Conservation (phyloP, 805 yeast genomes). For the Danielia oregonensis region DNA sequence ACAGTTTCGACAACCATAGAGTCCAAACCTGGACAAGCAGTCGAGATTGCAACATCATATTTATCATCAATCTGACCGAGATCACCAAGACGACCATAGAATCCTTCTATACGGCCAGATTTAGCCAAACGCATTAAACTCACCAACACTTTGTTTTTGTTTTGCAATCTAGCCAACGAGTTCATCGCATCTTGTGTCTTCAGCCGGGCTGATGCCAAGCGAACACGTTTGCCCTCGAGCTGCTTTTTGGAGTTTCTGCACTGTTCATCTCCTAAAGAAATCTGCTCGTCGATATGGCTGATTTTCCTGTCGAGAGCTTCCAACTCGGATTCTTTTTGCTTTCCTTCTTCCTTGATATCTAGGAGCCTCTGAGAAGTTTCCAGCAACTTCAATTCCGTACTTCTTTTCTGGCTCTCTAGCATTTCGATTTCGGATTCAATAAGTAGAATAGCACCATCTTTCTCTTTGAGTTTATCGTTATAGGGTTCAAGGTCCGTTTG, state of each 20-base stretch:
- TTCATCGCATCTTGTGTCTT: constrained; percentile 63
- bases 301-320: constrained; percentile 46
- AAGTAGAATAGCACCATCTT: constrained; percentile 62
- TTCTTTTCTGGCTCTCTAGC: constrained; percentile 43
- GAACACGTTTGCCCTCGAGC: constrained; percentile 51
- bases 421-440: constrained; percentile 63
- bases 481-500: constrained; percentile 80
- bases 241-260: constrained; percentile 45
- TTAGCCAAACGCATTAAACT: constrained; percentile 67
- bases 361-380: constrained; percentile 43
- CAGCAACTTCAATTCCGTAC: constrained; percentile 42
- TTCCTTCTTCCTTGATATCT: constrained; percentile 45
- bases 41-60: constrained; percentile 91
- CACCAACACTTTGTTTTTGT: constrained; percentile 68
- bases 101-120: constrained; percentile 80
- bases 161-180: constrained; percentile 53
- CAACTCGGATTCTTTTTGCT: constrained; percentile 46
- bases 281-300: constrained; percentile 49
- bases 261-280: constrained; percentile 55
- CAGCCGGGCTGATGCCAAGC: constrained; percentile 53
- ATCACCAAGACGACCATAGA: constrained; percentile 88
- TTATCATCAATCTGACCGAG: constrained; percentile 85
- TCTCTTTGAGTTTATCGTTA: constrained; percentile 62
- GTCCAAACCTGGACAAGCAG: constrained; percentile 88
- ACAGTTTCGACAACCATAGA: constrained; percentile 87